A percentile compares a stretch with the other conserved stretches of the same genome.
Evolutionary conservation across 371 early-diverging fungal species (phyloP).

Genomic region (Lichtheimia corymbifera): DNA sequence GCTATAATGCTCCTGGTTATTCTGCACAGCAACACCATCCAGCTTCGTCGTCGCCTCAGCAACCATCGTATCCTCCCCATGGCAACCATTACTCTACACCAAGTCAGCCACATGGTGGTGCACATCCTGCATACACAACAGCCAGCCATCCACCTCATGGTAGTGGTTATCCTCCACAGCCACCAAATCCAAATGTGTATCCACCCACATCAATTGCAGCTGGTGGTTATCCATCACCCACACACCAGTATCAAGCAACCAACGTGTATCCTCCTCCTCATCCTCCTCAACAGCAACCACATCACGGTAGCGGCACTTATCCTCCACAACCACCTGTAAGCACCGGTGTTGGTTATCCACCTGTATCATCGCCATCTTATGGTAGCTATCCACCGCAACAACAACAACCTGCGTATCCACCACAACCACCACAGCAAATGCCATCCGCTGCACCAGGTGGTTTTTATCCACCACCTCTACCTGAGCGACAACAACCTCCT

Average conservation of each 20-base stretch:
- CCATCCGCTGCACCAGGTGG: slow-evolving; percentile 1
- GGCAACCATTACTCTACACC: not conserved
- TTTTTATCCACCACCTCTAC: slow-evolving; percentile 1
- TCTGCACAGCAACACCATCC: no score
- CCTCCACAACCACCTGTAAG: not conserved
- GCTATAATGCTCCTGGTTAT: no score
- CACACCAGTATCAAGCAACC: not conserved
- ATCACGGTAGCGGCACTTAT: not conserved
- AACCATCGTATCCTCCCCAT: not conserved
- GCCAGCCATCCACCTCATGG: not conserved
- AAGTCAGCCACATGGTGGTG: not conserved
- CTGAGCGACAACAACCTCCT: not conserved
- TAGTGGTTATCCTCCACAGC: slow-evolving; percentile 1
- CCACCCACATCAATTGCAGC: not conserved
- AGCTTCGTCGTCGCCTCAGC: not conserved
- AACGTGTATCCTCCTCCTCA: no score
- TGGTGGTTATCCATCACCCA: not conserved
- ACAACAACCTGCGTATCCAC: not conserved
- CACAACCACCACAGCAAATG: not conserved
- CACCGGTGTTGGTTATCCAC: not conserved
- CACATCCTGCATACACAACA: slow-evolving; percentile 1
- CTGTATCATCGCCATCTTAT: not conserved
- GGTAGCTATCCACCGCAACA: not conserved
- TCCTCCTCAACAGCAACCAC: not conserved
- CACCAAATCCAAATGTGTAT: not conserved